phyloP scores from a whole-genome alignment of 177 flowering plant genomes.

The Vitis hybrid region DNA sequence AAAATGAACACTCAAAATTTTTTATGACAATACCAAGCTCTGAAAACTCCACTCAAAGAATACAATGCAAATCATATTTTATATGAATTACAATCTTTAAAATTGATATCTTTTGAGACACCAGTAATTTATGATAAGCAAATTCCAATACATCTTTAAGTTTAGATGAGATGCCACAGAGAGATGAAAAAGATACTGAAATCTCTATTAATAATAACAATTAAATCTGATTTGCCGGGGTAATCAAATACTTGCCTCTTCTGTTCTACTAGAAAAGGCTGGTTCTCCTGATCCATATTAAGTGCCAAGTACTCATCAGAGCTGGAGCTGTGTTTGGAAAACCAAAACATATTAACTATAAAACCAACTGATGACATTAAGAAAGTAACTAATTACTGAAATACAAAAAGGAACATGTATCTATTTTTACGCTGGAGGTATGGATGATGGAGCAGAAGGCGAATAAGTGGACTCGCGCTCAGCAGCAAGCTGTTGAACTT shows the following conservation, averaged over 20 bases:
- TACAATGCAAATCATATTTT: neutral
- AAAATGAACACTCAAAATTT: neutral
- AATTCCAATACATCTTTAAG: too few relatives aligned
- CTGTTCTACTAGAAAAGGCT: conserved; percentile 49
- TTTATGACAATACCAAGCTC: neutral
- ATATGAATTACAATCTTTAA: neutral
- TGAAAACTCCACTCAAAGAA: neutral
- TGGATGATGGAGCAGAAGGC: conserved; percentile 43
- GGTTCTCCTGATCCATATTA: conserved; percentile 34
- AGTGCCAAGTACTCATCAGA: conserved; percentile 26
- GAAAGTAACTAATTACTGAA: neutral
- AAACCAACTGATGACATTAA: neutral
- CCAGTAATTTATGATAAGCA: too few relatives aligned
- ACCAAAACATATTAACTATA: neutral
- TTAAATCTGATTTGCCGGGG: neutral
- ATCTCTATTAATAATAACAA: neutral
- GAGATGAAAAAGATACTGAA: neutral
- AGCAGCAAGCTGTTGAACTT: conserved; percentile 71
- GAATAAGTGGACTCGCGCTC: conserved; percentile 70
- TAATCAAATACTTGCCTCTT: conserved; percentile 35
- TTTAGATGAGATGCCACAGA: neutral
- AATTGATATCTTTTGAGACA: too few relatives aligned
- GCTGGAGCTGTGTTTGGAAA: conserved; percentile 33
- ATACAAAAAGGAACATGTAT: neutral
- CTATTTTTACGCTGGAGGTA: conserved; percentile 27